Evolutionary conservation across 345 rosid species (phyloP).

Genomic region (Sisymbrium altissimum): DNA sequence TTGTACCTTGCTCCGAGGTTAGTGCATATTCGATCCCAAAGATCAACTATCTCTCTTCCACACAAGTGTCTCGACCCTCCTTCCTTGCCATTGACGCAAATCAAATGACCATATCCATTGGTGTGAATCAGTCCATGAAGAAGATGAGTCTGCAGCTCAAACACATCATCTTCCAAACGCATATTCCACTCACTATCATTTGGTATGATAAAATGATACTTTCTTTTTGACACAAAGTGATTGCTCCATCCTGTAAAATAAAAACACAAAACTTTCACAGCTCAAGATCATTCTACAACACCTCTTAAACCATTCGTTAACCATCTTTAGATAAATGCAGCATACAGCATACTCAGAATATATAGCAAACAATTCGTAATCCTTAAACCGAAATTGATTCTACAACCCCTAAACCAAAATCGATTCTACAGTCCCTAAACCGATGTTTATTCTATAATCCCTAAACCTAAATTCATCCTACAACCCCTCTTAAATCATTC

Average conservation of each 20-base stretch:
- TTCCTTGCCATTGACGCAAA: conserved; percentile 75
- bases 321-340: not conserved
- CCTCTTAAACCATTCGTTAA: not conserved
- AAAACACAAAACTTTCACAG: not conserved
- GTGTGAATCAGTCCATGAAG: conserved; percentile 85
- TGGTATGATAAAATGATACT: conserved; percentile 74
- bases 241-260: conserved; percentile 64
- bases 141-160: conserved; percentile 58
- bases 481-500: not conserved
- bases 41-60: conserved; percentile 76
- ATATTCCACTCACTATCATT: conserved; percentile 55
- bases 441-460: not conserved
- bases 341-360: not conserved
- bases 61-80: conserved; percentile 64
- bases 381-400: not conserved
- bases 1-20: conserved; percentile 54
- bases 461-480: not conserved
- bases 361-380: not conserved
- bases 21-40: conserved; percentile 80
- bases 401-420: not conserved
- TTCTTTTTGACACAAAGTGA: conserved; percentile 61
- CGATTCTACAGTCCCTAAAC: not conserved
- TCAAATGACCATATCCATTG: conserved; percentile 82
- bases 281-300: not conserved
- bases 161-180: conserved; percentile 49